A percentile compares a stretch with the other conserved stretches of the same genome.
phyloP scores from a whole-genome alignment of 2,329 filamentous ascomycete genomes.

The Phialemonium atrogriseum region DNA sequence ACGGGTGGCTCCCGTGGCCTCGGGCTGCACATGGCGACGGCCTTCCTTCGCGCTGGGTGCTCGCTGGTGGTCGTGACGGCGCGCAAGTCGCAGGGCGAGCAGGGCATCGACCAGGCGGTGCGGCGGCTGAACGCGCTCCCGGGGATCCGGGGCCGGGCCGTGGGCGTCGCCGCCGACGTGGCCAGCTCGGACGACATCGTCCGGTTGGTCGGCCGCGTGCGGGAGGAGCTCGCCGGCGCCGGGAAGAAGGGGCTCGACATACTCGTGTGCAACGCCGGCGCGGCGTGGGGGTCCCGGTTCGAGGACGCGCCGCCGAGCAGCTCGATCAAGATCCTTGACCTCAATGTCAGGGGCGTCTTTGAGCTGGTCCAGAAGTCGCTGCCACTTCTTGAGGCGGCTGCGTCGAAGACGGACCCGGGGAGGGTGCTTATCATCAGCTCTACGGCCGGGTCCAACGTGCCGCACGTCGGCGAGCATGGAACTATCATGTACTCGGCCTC shows the following conservation, averaged over 20 bases:
- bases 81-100: conserved; percentile 55
- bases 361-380: conserved; percentile 52
- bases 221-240: conserved; percentile 44
- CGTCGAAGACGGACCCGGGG: conserved; percentile 42
- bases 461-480: conserved; percentile 49
- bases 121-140: conserved; percentile 56
- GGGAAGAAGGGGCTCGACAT: conserved; percentile 53
- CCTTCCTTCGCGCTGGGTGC: conserved; percentile 61
- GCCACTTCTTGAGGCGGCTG: conserved; percentile 8
- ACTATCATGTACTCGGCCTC: conserved; percentile 60
- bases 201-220: conserved; percentile 47
- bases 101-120: conserved; percentile 48
- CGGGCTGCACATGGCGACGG: conserved; percentile 56
- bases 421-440: conserved; percentile 60
- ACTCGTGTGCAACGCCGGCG: conserved; percentile 63
- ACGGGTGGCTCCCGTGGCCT: conserved; percentile 42
- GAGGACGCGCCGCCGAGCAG: conserved; percentile 51
- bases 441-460: conserved; percentile 55
- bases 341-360: conserved; percentile 66
- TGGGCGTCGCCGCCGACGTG: conserved; percentile 58
- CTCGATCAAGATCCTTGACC: conserved; percentile 60
- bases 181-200: conserved; percentile 54
- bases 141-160: conserved; percentile 47
- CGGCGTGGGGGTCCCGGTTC: conserved; percentile 61
- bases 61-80: conserved; percentile 67